A percentile compares a stretch with the other conserved stretches of the same genome.
phyloP scores from a whole-genome alignment of 495 filamentous ascomycete species.

The Choiromyces venosus region DNA sequence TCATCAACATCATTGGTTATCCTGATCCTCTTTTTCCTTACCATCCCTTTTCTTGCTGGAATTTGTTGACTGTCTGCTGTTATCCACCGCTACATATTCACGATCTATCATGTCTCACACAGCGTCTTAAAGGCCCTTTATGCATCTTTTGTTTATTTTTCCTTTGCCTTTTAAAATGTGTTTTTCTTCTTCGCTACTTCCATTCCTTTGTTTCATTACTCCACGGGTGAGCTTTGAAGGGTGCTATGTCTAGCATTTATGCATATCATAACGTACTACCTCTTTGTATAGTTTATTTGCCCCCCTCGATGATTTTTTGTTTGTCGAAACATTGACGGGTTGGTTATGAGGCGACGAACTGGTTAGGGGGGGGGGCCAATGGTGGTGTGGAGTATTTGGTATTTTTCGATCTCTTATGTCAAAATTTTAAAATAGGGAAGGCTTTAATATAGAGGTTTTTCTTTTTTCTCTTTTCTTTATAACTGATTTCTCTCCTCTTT shows the following conservation, averaged over 20 bases:
- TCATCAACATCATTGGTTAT: conserved; percentile 27
- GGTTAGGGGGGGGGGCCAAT: neutral
- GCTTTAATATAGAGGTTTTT: conserved; percentile 2
- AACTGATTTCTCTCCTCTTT: neutral
- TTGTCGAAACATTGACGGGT: neutral
- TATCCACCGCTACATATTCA: neutral
- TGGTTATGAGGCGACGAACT: neutral
- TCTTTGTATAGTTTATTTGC: neutral
- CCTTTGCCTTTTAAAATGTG: neutral
- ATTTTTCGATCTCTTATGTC: neutral
- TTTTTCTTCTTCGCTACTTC: neutral
- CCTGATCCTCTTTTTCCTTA: neutral
- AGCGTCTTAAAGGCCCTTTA: neutral
- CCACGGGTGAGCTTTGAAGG: neutral
- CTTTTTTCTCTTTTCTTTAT: neutral
- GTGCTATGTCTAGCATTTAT: neutral
- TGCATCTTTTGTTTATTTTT: neutral
- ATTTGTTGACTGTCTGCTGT: neutral
- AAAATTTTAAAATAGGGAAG: conserved; percentile 1
- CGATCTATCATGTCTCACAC: neutral
- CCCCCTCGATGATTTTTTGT: neutral
- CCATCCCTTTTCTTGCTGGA: neutral
- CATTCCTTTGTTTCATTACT: neutral
- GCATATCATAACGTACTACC: neutral
- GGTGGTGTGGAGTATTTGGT: neutral